These are phyloP conservation scores for Exophiala alcalophila DNA, from an alignment of 2,329 filamentous ascomycete species.

Conservation along the genomic window DNA sequence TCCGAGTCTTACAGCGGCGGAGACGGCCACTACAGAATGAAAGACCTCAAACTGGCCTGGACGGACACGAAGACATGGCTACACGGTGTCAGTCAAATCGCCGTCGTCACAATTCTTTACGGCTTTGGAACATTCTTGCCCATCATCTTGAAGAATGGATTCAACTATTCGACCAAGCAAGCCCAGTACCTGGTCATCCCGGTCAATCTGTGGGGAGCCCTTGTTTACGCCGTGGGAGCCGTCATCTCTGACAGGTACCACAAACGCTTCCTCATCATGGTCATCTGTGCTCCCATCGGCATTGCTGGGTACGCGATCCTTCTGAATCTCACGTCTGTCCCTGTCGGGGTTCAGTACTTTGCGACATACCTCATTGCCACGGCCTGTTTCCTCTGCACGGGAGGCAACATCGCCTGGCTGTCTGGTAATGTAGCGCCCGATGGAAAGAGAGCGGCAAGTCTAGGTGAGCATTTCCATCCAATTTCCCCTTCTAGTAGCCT, in stretches of 20 bases:
- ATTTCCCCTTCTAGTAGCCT: background rate
- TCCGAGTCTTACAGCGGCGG: constrained; percentile 30
- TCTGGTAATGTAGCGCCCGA: constrained; percentile 34
- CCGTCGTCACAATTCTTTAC: constrained; percentile 38
- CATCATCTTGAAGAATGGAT: constrained; percentile 53
- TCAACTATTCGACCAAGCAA: constrained; percentile 46
- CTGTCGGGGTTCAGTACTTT: constrained; percentile 33
- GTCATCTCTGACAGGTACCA: constrained; percentile 33
- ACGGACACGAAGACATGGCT: constrained; percentile 37
- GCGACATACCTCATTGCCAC: constrained; percentile 32
- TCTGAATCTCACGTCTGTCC: constrained; percentile 29
- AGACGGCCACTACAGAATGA: constrained; percentile 33
- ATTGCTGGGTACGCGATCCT: constrained; percentile 38
- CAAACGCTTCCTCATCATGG: constrained; percentile 38
- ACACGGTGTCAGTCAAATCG: constrained; percentile 35
- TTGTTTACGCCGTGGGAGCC: constrained; percentile 32
- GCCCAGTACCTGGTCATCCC: constrained; percentile 40
- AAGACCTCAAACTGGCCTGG: constrained; percentile 31
- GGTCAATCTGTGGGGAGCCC: constrained; percentile 35
- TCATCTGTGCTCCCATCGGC: constrained; percentile 35
- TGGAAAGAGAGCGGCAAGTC: constrained; percentile 35
- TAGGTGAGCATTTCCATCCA: constrained; percentile 35
- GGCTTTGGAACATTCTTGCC: constrained; percentile 56
- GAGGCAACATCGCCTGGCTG: constrained; percentile 33
- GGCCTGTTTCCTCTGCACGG: constrained; percentile 37